Conservation (phyloP, 1,284 basidiomycete genomes). For the Ceratobasidium sp. region DNA sequence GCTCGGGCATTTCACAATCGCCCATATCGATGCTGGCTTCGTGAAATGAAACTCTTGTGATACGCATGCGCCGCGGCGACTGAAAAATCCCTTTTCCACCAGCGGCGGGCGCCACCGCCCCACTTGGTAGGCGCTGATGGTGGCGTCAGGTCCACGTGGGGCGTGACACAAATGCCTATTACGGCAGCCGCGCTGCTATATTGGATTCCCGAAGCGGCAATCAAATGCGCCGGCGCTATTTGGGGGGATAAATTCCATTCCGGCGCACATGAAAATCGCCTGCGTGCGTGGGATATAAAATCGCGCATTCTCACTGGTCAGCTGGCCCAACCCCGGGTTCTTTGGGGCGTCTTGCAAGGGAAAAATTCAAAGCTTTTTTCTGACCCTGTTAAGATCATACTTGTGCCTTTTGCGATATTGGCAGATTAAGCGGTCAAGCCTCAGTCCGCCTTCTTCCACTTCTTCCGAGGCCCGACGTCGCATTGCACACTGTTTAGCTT, state of each 20-base stretch:
- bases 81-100: not conserved
- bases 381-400: constrained; percentile 17
- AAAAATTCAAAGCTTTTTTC: not conserved
- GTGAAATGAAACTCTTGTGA: too few relatives aligned
- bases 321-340: not conserved
- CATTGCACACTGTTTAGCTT: constrained; percentile 5
- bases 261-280: not conserved
- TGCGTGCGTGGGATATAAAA: not conserved
- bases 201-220: constrained; percentile 35
- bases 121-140: constrained; percentile 25
- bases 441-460: constrained; percentile 8
- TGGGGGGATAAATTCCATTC: constrained; percentile 9
- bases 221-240: constrained; percentile 24
- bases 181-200: not conserved
- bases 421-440: constrained; percentile 24
- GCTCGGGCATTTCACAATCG: constrained; percentile 8
- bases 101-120: not conserved
- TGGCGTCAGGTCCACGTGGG: constrained; percentile 19
- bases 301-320: not conserved
- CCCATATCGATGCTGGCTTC: not conserved
- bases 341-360: not conserved
- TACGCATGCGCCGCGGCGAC: not conserved
- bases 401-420: constrained; percentile 19
- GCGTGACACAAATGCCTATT: constrained; percentile 22
- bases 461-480: not conserved